Evolutionary conservation across 2,329 filamentous ascomycete species (phyloP).

Genomic region (Talaromyces sp.): DNA sequence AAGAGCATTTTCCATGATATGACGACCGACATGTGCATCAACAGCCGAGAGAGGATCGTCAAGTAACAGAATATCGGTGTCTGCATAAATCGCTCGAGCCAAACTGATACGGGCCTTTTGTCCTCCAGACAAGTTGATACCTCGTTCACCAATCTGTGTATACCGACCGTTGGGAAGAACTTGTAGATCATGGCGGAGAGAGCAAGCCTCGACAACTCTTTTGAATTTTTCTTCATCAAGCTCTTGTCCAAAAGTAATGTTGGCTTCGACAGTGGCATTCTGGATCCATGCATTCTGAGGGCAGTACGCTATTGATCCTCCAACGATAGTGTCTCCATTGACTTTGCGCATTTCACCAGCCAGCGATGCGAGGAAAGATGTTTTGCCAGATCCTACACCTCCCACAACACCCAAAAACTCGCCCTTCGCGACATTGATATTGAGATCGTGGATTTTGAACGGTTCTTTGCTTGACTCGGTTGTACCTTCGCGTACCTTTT

Average conservation of each 20-base stretch:
- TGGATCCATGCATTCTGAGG: constrained; percentile 91
- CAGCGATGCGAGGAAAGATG: constrained; percentile 68
- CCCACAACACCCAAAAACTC: constrained; percentile 35
- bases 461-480: constrained; percentile 24
- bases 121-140: constrained; percentile 49
- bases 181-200: constrained; percentile 23
- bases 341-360: constrained; percentile 63
- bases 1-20: constrained; percentile 85
- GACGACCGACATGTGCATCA: constrained; percentile 54
- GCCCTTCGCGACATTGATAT: constrained; percentile 27
- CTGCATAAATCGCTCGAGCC: constrained; percentile 66
- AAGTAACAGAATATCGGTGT: constrained; percentile 60
- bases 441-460: constrained; percentile 36
- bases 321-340: constrained; percentile 12
- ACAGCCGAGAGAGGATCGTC: constrained; percentile 56
- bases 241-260: constrained; percentile 74
- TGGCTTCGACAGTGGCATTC: constrained; percentile 74
- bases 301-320: constrained; percentile 46
- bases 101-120: constrained; percentile 61
- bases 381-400: constrained; percentile 66
- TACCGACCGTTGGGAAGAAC: constrained; percentile 39
- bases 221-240: constrained; percentile 27
- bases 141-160: constrained; percentile 48
- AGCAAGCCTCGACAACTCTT: constrained; percentile 24
- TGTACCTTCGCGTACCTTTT: not conserved